Evolutionary conservation across 345 rosid genomes (phyloP), one percentile per base, ranked within the genome.

Genomic region (Carallia pectinifolia): DNA sequence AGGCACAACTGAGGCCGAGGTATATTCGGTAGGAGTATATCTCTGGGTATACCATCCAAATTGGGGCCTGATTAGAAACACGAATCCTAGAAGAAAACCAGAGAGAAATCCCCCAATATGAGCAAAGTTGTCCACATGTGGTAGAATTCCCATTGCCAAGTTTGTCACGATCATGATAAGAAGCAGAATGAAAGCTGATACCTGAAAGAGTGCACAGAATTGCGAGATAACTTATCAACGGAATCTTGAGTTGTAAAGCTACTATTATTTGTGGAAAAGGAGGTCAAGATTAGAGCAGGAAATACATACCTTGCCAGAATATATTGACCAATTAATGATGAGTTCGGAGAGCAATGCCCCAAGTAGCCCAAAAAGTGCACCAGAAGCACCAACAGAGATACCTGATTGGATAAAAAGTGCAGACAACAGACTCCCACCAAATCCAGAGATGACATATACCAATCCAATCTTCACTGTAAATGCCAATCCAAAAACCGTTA

Each of bases 291-390:
- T 13, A 44, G 50, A 44, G 50, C 17, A 44, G 16, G 17, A 38
- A 8, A 27, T 17, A 18, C 36, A 69, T 79, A 92, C 99, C 97
- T 92, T 95, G 70, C 89, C 84, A 23, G 89, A 81, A 77, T 95
- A 92, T n/a, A 90, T 95, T 2, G 97, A 81, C 99, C 99, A 95
- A 50, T 95, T 95, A 48, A 91, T 90, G 60, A 95, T 86, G 75
- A 95, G 96, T 77, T 95, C 99, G 53, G 99, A 92, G 15, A 95
- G 97, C 97, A 95, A 92, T 72, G 90, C 87, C 47, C 99, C 99
- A 19, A 95, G 91, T 63, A 95, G 81, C 59, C 97, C 99, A 83
- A 95, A 92, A 37, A 95, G 90, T 0, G 97, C 97, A 81, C 99
- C 99, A 53, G 99, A 95, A 44, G 99, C 99, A 69, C 99, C 99